Evolutionary conservation across 805 yeast genomes (phyloP).

Genomic region (Zygoascus biomembranicola): DNA sequence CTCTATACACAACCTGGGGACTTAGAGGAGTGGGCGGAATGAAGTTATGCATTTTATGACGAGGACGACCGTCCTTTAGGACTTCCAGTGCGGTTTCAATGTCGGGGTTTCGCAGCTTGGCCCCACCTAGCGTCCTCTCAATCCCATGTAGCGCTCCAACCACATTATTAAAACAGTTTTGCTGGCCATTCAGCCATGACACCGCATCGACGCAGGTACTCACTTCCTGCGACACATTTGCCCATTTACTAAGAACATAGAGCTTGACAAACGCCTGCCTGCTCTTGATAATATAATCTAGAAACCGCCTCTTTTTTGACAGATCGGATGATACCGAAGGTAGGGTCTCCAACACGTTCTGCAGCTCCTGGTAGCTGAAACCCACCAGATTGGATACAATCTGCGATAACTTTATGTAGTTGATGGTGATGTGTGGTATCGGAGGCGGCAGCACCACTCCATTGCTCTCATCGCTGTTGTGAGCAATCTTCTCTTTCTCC

Average conservation of each 20-base stretch:
- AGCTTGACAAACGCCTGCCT: slow-evolving; percentile 80
- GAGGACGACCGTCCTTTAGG: slow-evolving; percentile 67
- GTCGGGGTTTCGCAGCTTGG: slow-evolving; percentile 90
- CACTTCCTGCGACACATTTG: slow-evolving; percentile 61
- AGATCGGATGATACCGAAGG: slow-evolving; percentile 49
- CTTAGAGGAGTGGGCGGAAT: slow-evolving; percentile 43
- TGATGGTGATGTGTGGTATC: slow-evolving; percentile 66
- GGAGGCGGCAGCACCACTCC: slow-evolving; percentile 9
- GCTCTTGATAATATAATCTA: slow-evolving; percentile 59
- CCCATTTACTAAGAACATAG: slow-evolving; percentile 87
- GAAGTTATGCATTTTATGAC: slow-evolving; percentile 55
- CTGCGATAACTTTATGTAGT: slow-evolving; percentile 56
- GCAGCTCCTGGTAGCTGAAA: slow-evolving; percentile 55
- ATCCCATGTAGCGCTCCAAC: slow-evolving; percentile 61
- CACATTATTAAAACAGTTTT: slow-evolving; percentile 53
- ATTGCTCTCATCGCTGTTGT: neutral
- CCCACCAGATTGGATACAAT: slow-evolving; percentile 52
- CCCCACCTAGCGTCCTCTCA: slow-evolving; percentile 68
- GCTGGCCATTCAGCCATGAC: slow-evolving; percentile 79
- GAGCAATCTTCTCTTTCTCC: neutral
- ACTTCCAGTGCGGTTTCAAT: slow-evolving; percentile 82
- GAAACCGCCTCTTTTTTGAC: slow-evolving; percentile 56
- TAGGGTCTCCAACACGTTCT: slow-evolving; percentile 51
- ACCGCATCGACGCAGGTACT: slow-evolving; percentile 74
- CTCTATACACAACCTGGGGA: slow-evolving; percentile 48